Evolutionary conservation across 139 green algal species (phyloP), one percentile per base, ranked within the genome.

Genomic region (Tetradesmus lagerheimii): DNA sequence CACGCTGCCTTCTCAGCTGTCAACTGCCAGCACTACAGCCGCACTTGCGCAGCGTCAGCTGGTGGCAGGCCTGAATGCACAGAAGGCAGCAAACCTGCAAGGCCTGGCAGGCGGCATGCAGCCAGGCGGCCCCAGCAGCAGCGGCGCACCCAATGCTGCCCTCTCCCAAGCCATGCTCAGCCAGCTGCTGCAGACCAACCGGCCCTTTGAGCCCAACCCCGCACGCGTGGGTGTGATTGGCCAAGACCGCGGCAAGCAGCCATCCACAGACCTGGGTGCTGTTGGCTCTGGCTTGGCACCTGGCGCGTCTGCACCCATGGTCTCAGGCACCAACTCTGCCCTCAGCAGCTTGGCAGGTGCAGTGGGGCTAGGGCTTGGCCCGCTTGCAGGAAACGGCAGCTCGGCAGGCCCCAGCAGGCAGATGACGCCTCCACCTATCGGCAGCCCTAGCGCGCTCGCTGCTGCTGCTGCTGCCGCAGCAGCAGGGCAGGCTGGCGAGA

Each of bases 151-250:
- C 67, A 77, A 47, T 37, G 35, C 15, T 18, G 81, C 50, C 9
- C 34, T 38, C 20, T 77, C 83, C 4, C 83, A 80, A 18, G 83
- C 83, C 14, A 88, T 88, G 83, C 64, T 88, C 38, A 27, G 25
- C 11, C 47, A 71, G 78, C 43, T 85, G 43, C 78, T 90, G 35
- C 74, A 47, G 23, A 57, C n/a, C 27, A 84, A 62, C 85, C 75
- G 66, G 14, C 6, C 66, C 12, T 89, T 89, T 34, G 85, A 89
- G 74, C 85, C 85, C 35, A 89, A 89, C 43, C 85, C 85, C 38
- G 85, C 85, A 1, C 85, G 85, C 18, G 87, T 91, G 31, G 87
- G 87, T 47, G 87, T 91, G 37, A 91, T 91, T 35, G 87, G 87
- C 34, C 87, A 91, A 29, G 87, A 91, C 37, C 47, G 87, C 6